Conservation (phyloP, 139 green algal genomes). For the Volvox reticuliferus region DNA sequence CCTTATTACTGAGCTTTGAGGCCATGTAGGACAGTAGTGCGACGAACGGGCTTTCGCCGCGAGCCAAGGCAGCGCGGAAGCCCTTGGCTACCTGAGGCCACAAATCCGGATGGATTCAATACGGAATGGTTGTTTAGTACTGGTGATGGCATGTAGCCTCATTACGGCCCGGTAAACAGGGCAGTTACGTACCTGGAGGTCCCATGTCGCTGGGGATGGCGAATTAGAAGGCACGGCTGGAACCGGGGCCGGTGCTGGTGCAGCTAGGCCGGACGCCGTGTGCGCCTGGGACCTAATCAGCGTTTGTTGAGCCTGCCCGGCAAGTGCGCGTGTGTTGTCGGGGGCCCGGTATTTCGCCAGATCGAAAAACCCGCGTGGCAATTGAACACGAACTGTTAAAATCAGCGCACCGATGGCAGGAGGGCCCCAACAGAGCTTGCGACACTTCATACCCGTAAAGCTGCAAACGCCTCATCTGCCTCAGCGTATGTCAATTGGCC, state of each 20-base stretch:
- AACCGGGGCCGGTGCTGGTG: neutral
- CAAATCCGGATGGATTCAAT: neutral
- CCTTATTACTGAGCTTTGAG: slow-evolving; percentile 21
- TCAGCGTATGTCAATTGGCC: slow-evolving; percentile 32
- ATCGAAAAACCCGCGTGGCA: no score
- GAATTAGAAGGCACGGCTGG: neutral
- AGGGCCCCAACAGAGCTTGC: no score
- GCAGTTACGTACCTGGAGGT: neutral
- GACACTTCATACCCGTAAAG: neutral
- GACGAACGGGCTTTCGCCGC: neutral
- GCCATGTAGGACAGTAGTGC: neutral
- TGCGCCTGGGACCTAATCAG: no score
- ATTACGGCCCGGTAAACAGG: neutral
- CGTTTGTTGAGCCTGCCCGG: no score
- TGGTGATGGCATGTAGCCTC: neutral
- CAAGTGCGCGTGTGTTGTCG: no score
- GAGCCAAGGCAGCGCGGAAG: slow-evolving; percentile 6
- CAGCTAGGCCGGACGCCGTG: no score
- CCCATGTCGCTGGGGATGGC: neutral
- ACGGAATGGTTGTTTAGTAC: neutral
- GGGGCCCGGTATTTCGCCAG: no score
- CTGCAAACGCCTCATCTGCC: neutral
- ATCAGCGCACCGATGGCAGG: no score
- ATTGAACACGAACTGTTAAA: no score
- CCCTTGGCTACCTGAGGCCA: neutral